Percentiles rank a stretch among this genome's conserved stretches.
Evolutionary conservation across 345 rosid genomes (phyloP).

Genomic region (Bruguiera sexangula): DNA sequence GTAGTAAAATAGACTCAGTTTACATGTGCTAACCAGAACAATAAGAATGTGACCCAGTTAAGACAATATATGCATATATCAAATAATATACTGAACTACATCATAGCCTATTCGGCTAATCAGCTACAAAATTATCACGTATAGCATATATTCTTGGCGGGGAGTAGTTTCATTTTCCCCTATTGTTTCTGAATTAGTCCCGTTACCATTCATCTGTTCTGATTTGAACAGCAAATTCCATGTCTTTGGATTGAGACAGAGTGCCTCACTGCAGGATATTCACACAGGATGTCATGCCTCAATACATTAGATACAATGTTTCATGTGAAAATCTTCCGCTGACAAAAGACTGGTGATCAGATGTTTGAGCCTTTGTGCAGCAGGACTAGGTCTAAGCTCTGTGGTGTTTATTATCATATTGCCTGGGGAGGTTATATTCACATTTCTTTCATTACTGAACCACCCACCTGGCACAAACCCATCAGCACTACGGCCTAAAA

Average conservation of each 20-base stretch:
- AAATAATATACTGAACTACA: conserved; percentile 12
- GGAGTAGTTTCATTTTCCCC: conserved; percentile 15
- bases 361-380: conserved; percentile 59
- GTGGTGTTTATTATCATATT: conserved; percentile 28
- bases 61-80: not conserved
- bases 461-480: conserved; percentile 68
- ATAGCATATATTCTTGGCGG: conserved; percentile 2
- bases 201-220: not conserved
- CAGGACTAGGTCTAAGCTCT: conserved; percentile 62
- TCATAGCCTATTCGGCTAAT: not conserved
- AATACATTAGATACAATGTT: conserved; percentile 50
- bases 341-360: conserved; percentile 52
- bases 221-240: not conserved
- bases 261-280: not conserved
- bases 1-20: no score
- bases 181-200: conserved; percentile 7
- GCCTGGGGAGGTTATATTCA: conserved; percentile 18
- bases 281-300: conserved; percentile 5
- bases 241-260: not conserved
- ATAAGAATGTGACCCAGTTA: no score
- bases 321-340: conserved; percentile 44
- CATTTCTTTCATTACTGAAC: conserved; percentile 37
- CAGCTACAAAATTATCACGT: conserved; percentile 14
- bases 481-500: conserved; percentile 49
- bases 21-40: no score